Evolutionary conservation across 1,284 basidiomycete genomes (phyloP), one percentile per base, ranked within the genome.

Genomic region (Boletellus deceptivus): DNA sequence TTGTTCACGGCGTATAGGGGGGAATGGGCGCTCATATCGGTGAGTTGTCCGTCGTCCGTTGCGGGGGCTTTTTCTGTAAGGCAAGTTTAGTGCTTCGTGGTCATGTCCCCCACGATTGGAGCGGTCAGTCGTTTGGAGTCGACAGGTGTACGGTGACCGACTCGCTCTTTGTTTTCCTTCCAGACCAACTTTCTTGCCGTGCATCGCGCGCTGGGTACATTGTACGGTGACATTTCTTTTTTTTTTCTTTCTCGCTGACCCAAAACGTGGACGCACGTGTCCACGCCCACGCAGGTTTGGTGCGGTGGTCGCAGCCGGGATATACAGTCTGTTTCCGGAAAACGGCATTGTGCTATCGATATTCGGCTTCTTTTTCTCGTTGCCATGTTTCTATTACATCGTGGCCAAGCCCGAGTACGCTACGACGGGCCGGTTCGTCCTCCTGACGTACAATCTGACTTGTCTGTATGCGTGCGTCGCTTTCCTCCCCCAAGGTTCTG

Each of bases 21-120:
- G 36, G 93, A 98, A 68, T 98, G 95, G 95, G 93, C 93, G 2
- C 71, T 98, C 60, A 91, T 98, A 47, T 93, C 92, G 39, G 90
- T 90, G 59, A 55, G 82, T 56, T 20, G 20, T 31, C 29, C 22
- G 22, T 22, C 5, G 27, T 29, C 27, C 33, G 4, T 6, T 41
- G 44, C 48, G 53, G 55, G 24, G 49, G 27, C 31, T 54, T 22
- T 22, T 20, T 22, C 5, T 22, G 22, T 3, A 22, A 5, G 22
- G 22, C 27, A 29, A 29, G 1, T 54, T 3, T 22, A 89, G 86
- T 93, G 87, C 68, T 92, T 96, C 60, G 84, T 91, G 14, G 91
- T 94, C 6, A 89, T 95, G 66, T 92, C 88, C 33, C 92, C 91
- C 1, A 93, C 91, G 1, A 86, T 96, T 41, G 90, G 90, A 51